Base-by-base conservation (phyloP, 306 rosid genomes). In the Coriaria nepalensis region DNA sequence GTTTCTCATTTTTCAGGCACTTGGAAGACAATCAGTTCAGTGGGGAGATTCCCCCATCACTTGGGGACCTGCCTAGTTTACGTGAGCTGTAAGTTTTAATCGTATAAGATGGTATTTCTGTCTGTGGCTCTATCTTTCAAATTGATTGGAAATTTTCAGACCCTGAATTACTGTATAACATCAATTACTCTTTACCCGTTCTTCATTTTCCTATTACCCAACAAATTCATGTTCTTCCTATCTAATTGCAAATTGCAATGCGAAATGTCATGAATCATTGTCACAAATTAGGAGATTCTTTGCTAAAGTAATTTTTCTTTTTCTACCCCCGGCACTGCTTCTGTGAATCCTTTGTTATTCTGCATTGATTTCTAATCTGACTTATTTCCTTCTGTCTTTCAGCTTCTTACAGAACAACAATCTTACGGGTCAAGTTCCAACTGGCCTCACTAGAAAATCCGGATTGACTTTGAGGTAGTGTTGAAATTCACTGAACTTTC, bases 321-420 rank as follows among this genome's bases (percentile, higher is more conserved):
- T n/a, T n/a, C n/a, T n/a, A n/a, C n/a, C n/a, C n/a, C n/a, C n/a
- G n/a, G n/a, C n/a, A n/a, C n/a, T n/a, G n/a, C n/a, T 20, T 20
- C 29, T 20, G 29, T 20, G 9, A 42, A 40, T 42, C 13, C 50
- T 49, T 62, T 60, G n/a, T 53, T 14, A 9, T 53, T 61, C 20
- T 45, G 42, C 42, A 53, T 34, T 41, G 14, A 10, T 8, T 29
- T 6, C 10, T 33, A 4, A 33, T 29, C 60, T 64, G 67, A 69
- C 73, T 45, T 45, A 11, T 12, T 55, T 37, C 52, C 64, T 8
- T 56, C 47, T 67, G 20, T 63, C 56, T 57, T 45, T 53, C 81
- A 92, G 98, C 44, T 82, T 77, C 71, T 62, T 92, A 57, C 90
- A 92, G 52, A 90, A 85, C 68, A 92, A 92, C 64, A 73, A 79